These are phyloP conservation scores for Paxillus involutus DNA, from an alignment of 768 basidiomycete genomes.

Conservation along the genomic window DNA sequence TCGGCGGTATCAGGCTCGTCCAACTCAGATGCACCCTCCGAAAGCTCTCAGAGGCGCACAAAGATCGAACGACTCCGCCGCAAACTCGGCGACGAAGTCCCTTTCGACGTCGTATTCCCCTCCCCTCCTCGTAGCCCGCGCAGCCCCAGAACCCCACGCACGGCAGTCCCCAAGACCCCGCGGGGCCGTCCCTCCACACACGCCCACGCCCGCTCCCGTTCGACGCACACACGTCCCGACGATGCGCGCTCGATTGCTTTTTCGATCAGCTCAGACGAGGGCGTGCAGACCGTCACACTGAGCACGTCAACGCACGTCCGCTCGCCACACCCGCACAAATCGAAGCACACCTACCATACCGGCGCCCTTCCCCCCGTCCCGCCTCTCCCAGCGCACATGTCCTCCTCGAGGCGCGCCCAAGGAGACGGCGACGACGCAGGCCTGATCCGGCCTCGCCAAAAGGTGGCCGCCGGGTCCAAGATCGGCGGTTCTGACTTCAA, in stretches of 20 bases:
- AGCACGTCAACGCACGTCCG: slow-evolving; percentile 15
- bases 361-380: slow-evolving; percentile 29
- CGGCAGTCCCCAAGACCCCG: slow-evolving; percentile 8
- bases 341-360: slow-evolving; percentile 15
- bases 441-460: slow-evolving; percentile 19
- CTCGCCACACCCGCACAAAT: slow-evolving; percentile 12
- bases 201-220: slow-evolving; percentile 2
- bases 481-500: slow-evolving; percentile 30
- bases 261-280: slow-evolving; percentile 29
- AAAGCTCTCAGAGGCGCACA: slow-evolving; percentile 41
- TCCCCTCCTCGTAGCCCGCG: not conserved
- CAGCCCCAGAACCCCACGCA: not conserved
- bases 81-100: slow-evolving; percentile 64
- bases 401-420: not conserved
- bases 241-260: slow-evolving; percentile 22
- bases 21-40: slow-evolving; percentile 36
- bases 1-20: slow-evolving; percentile 12
- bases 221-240: slow-evolving; percentile 10
- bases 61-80: slow-evolving; percentile 67
- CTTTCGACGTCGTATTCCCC: slow-evolving; percentile 60
- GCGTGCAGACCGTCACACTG: slow-evolving; percentile 21
- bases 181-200: not conserved
- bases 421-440: slow-evolving; percentile 12
- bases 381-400: slow-evolving; percentile 16
- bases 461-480: slow-evolving; percentile 22